Evolutionary conservation across 495 filamentous ascomycete genomes (phyloP).

Genomic region (Hypoxylon perforatum): DNA sequence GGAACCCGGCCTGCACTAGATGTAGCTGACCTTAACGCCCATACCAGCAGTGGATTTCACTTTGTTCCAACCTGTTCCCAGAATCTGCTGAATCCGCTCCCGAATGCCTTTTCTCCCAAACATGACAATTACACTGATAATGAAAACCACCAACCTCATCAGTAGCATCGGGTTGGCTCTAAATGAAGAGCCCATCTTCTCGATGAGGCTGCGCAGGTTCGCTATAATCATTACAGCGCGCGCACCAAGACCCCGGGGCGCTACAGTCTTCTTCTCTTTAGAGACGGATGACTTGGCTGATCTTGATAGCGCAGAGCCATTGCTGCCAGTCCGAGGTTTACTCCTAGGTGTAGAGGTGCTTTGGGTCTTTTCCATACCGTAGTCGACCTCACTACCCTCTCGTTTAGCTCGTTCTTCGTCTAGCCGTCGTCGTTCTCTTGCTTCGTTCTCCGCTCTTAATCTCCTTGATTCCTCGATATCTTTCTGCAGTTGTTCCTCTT

Average conservation of each 20-base stretch:
- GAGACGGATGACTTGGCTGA: constrained; percentile 32
- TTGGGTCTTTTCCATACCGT: constrained; percentile 62
- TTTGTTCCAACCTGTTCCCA: constrained; percentile 83
- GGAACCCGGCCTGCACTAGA: constrained; percentile 59
- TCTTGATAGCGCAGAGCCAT: constrained; percentile 39
- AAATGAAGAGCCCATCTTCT: constrained; percentile 70
- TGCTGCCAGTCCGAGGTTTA: constrained; percentile 64
- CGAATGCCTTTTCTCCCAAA: constrained; percentile 79
- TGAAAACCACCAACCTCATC: constrained; percentile 79
- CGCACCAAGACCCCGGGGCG: constrained; percentile 56
- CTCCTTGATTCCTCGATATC: constrained; percentile 69
- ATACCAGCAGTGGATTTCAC: constrained; percentile 87
- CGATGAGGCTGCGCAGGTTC: constrained; percentile 70
- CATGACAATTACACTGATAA: constrained; percentile 82
- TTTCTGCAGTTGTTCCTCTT: constrained; percentile 66
- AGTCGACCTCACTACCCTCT: constrained; percentile 57
- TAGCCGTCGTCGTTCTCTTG: constrained; percentile 56
- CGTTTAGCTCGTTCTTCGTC: constrained; percentile 58
- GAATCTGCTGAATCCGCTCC: constrained; percentile 74
- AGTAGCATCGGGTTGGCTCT: constrained; percentile 78
- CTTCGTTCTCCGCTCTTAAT: constrained; percentile 64
- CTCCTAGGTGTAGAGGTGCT: constrained; percentile 52
- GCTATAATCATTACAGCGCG: constrained; percentile 61
- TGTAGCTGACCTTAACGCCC: constrained; percentile 98
- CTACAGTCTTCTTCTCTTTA: constrained; percentile 48